Evolutionary conservation across 768 basidiomycete species (phyloP).

Genomic region (Suillus paluster): DNA sequence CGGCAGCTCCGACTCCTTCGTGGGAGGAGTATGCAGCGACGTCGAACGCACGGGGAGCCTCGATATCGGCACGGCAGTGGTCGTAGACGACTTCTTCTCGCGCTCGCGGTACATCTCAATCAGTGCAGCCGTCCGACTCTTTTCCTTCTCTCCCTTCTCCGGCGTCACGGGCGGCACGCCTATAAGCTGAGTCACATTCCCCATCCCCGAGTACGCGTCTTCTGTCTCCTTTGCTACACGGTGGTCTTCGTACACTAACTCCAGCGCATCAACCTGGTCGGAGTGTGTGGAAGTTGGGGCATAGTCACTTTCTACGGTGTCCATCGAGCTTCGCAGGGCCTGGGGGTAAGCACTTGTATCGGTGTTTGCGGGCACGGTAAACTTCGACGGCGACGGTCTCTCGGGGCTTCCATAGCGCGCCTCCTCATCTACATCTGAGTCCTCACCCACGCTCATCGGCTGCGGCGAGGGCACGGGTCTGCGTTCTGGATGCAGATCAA

Average conservation of each 20-base stretch:
- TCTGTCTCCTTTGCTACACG: constrained; percentile 26
- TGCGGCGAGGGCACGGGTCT: constrained; percentile 37
- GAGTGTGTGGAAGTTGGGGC: constrained; percentile 32
- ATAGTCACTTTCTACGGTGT: constrained; percentile 39
- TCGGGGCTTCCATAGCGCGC: constrained; percentile 37
- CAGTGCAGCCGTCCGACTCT: constrained; percentile 72
- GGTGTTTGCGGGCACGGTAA: background rate
- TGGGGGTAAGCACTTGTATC: constrained; percentile 17
- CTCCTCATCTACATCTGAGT: constrained; percentile 41
- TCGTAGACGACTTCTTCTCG: constrained; percentile 48
- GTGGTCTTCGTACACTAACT: constrained; percentile 28
- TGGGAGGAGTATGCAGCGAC: constrained; percentile 11
- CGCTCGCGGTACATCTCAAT: constrained; percentile 86
- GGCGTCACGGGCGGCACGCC: constrained; percentile 16
- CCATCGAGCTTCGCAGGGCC: constrained; percentile 35
- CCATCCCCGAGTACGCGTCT: constrained; percentile 28
- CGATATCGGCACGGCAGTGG: constrained; percentile 28
- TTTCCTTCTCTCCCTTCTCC: constrained; percentile 30
- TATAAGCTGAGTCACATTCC: constrained; percentile 27
- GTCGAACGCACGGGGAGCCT: constrained; percentile 40
- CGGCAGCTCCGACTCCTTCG: constrained; percentile 16
- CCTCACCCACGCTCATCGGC: constrained; percentile 28
- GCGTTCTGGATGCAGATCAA: constrained; percentile 80
- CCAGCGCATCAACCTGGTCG: constrained; percentile 33
- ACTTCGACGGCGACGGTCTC: constrained; percentile 9